Conservation (phyloP, 441 rosid genomes). For the Jatropha multifida region DNA sequence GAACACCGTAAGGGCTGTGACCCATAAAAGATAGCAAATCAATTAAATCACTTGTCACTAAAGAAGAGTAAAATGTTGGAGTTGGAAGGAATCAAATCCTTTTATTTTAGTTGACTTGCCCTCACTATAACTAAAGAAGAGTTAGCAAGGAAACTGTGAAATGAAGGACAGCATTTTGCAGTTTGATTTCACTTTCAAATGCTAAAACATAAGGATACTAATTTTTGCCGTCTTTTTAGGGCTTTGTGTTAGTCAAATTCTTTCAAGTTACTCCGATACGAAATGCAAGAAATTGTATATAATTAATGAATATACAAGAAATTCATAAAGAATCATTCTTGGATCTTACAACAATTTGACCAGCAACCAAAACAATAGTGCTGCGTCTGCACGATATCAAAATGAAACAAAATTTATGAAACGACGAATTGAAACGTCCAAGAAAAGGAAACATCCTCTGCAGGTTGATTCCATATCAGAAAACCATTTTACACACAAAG, state of each 20-base stretch:
- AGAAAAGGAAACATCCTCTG: background rate
- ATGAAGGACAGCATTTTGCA: background rate
- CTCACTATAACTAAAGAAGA: background rate
- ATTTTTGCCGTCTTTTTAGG: background rate
- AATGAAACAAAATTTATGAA: background rate
- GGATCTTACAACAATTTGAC: background rate
- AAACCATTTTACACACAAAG: conserved; percentile 9
- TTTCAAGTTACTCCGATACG: background rate
- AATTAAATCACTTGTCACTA: no score
- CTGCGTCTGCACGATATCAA: background rate
- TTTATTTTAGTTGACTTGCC: background rate
- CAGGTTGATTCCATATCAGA: background rate
- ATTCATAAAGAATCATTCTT: background rate
- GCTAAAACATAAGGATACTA: no score
- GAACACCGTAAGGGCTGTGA: background rate
- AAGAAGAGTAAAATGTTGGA: background rate
- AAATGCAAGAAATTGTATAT: no score
- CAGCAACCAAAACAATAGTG: background rate
- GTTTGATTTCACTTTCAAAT: no score
- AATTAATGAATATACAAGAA: background rate
- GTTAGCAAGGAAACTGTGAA: background rate
- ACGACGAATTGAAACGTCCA: background rate
- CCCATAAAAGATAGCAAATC: background rate
- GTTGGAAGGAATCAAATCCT: background rate
- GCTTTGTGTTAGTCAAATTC: background rate